These are phyloP conservation scores for Kodamaea fukazawae DNA, from an alignment of 805 yeast species.

Conservation along the genomic window DNA sequence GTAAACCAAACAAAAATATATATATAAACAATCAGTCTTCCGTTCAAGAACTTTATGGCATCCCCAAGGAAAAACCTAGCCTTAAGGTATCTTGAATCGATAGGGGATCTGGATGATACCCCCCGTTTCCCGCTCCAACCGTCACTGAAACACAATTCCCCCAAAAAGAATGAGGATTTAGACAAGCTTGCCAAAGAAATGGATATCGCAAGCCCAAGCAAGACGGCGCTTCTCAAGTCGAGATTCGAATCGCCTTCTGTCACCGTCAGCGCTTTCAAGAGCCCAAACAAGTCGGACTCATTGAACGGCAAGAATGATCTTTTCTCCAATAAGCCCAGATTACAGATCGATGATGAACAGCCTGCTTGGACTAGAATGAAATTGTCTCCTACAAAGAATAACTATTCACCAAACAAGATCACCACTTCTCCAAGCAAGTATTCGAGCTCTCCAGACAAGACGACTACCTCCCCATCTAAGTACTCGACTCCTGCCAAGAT, in stretches of 20 bases:
- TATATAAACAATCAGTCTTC: not conserved
- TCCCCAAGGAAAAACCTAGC: slow-evolving; percentile 27
- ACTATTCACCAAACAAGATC: not conserved
- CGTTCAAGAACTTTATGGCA: slow-evolving; percentile 5
- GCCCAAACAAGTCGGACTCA: slow-evolving; percentile 20
- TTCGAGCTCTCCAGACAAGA: not conserved
- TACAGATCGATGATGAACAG: slow-evolving; percentile 11
- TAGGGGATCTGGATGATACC: slow-evolving; percentile 24
- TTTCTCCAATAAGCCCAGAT: slow-evolving; percentile 8
- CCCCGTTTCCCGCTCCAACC: slow-evolving; percentile 31
- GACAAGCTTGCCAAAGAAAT: slow-evolving; percentile 40
- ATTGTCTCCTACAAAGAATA: slow-evolving; percentile 8
- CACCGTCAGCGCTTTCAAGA: slow-evolving; percentile 41
- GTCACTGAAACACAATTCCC: slow-evolving; percentile 23
- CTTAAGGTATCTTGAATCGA: slow-evolving; percentile 33
- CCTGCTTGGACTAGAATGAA: slow-evolving; percentile 24
- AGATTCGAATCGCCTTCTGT: slow-evolving; percentile 42
- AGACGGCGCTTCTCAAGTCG: slow-evolving; percentile 27
- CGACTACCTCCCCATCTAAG: slow-evolving; percentile 2
- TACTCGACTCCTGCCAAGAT: slow-evolving; percentile 2
- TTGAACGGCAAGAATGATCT: not conserved
- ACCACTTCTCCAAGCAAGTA: not conserved
- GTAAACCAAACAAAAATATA: not conserved
- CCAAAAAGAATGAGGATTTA: slow-evolving; percentile 27
- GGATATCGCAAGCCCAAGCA: slow-evolving; percentile 20